A percentile compares a stretch with the other conserved stretches of the same genome.
Evolutionary conservation across 2,329 filamentous ascomycete genomes (phyloP).

Genomic region (Fusarium scirpi): DNA sequence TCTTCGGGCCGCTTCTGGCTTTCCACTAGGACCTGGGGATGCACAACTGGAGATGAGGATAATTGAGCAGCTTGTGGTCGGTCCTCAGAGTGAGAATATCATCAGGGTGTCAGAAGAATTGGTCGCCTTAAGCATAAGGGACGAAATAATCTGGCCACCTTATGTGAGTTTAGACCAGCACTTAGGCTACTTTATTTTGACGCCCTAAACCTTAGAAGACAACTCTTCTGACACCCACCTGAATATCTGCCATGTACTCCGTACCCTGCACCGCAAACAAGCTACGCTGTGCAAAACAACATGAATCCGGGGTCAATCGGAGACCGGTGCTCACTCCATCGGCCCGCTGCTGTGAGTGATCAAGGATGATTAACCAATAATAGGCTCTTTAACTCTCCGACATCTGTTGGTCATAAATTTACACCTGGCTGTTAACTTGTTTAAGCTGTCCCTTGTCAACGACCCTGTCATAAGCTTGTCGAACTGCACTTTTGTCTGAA

Average conservation of each 20-base stretch:
- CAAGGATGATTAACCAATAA: not conserved
- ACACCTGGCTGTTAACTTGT: not conserved
- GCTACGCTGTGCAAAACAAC: not conserved
- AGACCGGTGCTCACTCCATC: not conserved
- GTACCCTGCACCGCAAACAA: not conserved
- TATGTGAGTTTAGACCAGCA: too few relatives aligned
- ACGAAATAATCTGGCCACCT: too few relatives aligned
- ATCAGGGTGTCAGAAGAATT: too few relatives aligned
- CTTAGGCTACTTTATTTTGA: too few relatives aligned
- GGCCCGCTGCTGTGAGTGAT: not conserved
- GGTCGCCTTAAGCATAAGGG: too few relatives aligned
- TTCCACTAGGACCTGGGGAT: not conserved
- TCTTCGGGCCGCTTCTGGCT: not conserved
- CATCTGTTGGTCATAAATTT: not conserved
- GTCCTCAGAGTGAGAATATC: not conserved
- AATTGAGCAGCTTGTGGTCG: not conserved
- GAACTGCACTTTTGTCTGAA: not conserved
- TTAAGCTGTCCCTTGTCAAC: not conserved
- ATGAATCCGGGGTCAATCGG: not conserved
- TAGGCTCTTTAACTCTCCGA: not conserved
- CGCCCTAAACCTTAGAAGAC: too few relatives aligned
- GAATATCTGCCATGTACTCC: not conserved
- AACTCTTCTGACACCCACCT: too few relatives aligned
- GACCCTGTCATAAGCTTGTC: not conserved
- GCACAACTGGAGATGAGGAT: not conserved